These are phyloP conservation scores for Herpetospermum pedunculosum DNA, from an alignment of 306 rosid species.

Conservation along the genomic window DNA sequence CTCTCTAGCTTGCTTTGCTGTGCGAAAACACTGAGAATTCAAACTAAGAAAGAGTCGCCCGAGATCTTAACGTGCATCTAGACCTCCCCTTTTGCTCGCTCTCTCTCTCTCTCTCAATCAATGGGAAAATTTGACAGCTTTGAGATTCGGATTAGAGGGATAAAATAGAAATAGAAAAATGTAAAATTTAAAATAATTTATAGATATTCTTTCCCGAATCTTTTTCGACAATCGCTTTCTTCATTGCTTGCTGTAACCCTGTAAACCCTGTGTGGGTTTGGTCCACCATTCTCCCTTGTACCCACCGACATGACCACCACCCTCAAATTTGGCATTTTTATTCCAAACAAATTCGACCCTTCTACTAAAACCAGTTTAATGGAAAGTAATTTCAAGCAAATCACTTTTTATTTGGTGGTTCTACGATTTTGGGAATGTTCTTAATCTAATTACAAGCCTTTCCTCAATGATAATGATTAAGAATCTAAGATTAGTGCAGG, in stretches of 20 bases:
- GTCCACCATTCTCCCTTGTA: constrained; percentile 15
- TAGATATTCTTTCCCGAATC: background rate
- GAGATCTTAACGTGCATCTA: constrained; percentile 4
- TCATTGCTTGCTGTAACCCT: background rate
- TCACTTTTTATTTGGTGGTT: background rate
- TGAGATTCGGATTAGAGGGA: constrained; percentile 5
- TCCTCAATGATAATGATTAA: background rate
- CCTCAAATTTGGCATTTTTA: background rate
- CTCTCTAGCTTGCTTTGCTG: background rate
- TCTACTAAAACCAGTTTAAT: background rate
- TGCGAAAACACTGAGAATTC: background rate
- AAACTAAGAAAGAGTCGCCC: background rate
- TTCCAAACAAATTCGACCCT: background rate
- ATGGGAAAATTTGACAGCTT: constrained; percentile 10
- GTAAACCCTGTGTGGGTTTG: constrained; percentile 13
- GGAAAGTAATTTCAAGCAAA: background rate
- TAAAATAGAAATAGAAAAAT: constrained; percentile 1
- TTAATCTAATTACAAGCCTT: background rate
- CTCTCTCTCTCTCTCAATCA: background rate
- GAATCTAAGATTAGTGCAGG: background rate
- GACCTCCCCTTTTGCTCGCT: background rate
- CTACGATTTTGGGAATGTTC: background rate
- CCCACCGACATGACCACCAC: constrained; percentile 36
- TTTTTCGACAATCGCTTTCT: background rate
- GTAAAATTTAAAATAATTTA: background rate